A percentile compares a stretch with the other conserved stretches of the same genome.
These are phyloP conservation scores for Lasiosphaeris hirsuta DNA, from an alignment of 495 filamentous ascomycete genomes.

Conservation along the genomic window DNA sequence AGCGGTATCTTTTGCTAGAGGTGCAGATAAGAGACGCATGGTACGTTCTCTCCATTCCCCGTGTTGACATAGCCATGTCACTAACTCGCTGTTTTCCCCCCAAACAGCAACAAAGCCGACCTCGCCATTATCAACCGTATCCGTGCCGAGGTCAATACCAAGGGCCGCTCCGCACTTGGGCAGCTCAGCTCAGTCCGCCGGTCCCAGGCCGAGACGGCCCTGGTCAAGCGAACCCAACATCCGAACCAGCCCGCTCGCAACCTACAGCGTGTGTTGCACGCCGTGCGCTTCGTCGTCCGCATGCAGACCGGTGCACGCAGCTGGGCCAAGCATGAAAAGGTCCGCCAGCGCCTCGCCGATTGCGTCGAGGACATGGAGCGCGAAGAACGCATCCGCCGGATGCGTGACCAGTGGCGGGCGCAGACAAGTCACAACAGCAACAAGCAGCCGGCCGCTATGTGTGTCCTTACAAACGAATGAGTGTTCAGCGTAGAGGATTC, in stretches of 20 bases:
- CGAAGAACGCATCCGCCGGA: slow-evolving; percentile 29
- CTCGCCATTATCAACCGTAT: slow-evolving; percentile 79
- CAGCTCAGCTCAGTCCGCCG: slow-evolving; percentile 16
- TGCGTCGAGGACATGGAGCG: slow-evolving; percentile 37
- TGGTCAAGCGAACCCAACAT: too few relatives aligned
- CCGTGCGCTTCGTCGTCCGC: slow-evolving; percentile 40
- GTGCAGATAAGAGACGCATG: slow-evolving; percentile 78
- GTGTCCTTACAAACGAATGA: too few relatives aligned
- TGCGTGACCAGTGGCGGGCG: slow-evolving; percentile 30
- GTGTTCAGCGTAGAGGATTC: too few relatives aligned
- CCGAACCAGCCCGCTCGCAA: slow-evolving; percentile 7
- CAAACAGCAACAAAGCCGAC: slow-evolving; percentile 81
- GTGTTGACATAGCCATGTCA: background rate
- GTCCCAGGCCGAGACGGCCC: too few relatives aligned
- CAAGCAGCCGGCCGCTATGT: too few relatives aligned
- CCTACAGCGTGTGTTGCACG: slow-evolving; percentile 30
- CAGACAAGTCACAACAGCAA: background rate
- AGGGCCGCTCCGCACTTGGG: slow-evolving; percentile 23
- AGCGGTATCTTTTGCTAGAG: slow-evolving; percentile 74
- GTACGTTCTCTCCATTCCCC: slow-evolving; percentile 54
- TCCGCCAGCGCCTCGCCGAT: slow-evolving; percentile 35
- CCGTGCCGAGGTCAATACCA: slow-evolving; percentile 42
- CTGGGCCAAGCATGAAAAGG: slow-evolving; percentile 40
- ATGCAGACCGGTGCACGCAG: slow-evolving; percentile 38
- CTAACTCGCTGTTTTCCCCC: background rate